A percentile compares a stretch with the other conserved stretches of the same genome.
These are phyloP conservation scores for Fusarium sp. DNA, from an alignment of 2,329 filamentous ascomycete genomes.

Conservation along the genomic window DNA sequence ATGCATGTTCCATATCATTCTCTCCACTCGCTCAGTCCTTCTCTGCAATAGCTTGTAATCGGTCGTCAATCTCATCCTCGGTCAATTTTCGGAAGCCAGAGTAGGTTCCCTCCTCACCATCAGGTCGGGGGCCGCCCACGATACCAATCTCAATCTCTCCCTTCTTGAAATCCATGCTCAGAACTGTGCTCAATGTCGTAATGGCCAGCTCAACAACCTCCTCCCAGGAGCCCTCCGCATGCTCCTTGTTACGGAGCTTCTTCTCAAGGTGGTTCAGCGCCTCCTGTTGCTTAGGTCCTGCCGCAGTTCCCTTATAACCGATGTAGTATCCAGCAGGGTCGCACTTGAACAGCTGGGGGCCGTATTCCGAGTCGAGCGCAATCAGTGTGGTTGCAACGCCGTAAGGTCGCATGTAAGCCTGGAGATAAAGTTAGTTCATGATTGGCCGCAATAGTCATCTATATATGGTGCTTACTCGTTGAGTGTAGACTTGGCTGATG, in stretches of 20 bases:
- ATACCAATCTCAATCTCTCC: constrained; percentile 98
- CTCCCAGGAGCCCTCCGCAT: constrained; percentile 91
- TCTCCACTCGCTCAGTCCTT: constrained; percentile 78
- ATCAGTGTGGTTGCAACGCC: constrained; percentile 96
- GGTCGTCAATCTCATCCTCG: constrained; percentile 98
- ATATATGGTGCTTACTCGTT: constrained; percentile 72
- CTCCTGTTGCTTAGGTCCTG: constrained; percentile 98
- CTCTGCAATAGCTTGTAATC: constrained; percentile 97
- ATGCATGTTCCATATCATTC: constrained; percentile 35
- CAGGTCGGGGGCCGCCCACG: constrained; percentile 85
- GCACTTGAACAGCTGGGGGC: constrained; percentile 97
- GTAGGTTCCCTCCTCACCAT: constrained; percentile 85
- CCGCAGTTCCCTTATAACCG: constrained; percentile 97
- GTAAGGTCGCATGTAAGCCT: constrained; percentile 97
- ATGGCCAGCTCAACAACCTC: constrained; percentile 98
- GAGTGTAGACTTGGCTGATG: constrained; percentile 99
- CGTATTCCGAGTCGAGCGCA: constrained; percentile 90
- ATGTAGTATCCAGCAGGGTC: constrained; percentile 98
- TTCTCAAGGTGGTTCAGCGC: constrained; percentile 98
- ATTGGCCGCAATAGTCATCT: constrained; percentile 15
- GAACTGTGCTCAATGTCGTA: constrained; percentile 91
- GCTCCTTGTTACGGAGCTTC: constrained; percentile 99
- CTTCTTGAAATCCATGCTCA: constrained; percentile 99
- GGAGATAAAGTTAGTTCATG: constrained; percentile 43
- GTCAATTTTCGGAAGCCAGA: constrained; percentile 87